Base-by-base conservation (phyloP, 805 yeast genomes). In the Teunomyces tritomae region DNA sequence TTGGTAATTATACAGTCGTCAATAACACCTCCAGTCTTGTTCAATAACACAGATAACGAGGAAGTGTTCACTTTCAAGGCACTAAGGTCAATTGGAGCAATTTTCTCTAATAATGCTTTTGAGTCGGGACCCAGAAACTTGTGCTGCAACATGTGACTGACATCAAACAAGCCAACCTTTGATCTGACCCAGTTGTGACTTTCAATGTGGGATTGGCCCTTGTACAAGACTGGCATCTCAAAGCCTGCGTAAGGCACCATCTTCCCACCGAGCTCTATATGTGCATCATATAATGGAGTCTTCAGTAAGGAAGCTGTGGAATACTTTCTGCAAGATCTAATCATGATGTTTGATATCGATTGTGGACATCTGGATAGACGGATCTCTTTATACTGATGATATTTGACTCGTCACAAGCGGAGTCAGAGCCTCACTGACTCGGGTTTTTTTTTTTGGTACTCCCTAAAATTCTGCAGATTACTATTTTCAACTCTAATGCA, bases 241-340 rank as follows among this genome's bases (percentile, higher is more conserved):
- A 80, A 94, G n/a, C 97, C 97, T 13, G 98, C 98, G 68, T 88
- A 94, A 39, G 95, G 95, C 3, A 91, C 98, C 85, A 94, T 85
- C 47, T 87, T 90, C 10, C 90, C 99, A 5, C 90, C 92, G 40
- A 82, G 73, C 47, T 79, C 78, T 30, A 85, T 73, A 64, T 94
- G 97, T 20, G 89, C 75, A 49, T 86, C 89, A 64, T 85, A 82
- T 35, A 94, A 74, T 4, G 98, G 95, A 1, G 98, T 94, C 56
- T 74, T 80, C 54, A 79, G 73, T 49, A 77, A 63, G 5, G 58
- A 16, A 1, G 68, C 53, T 6, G 63, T 58, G 7, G 73, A 62
- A 42, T 62, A 61, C 42, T 53, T 51, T 56, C 68, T 62, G 43
- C 34, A 39, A 28, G 32, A 8, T 29, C 43, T 39, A 11, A 29